Conservation (phyloP, 768 basidiomycete species). For the Termitomyces sp. region DNA sequence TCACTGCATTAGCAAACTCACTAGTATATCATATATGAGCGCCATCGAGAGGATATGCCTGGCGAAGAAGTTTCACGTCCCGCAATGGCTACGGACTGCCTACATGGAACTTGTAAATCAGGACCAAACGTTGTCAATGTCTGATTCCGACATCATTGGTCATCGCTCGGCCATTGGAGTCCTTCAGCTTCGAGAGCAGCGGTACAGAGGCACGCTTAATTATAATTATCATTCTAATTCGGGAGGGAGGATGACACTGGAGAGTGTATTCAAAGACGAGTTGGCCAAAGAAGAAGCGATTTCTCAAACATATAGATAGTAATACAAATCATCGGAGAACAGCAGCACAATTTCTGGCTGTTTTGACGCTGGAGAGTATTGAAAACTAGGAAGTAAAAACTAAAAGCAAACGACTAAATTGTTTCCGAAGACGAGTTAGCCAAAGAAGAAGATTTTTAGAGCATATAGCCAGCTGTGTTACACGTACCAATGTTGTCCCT, state of each 20-base stretch:
- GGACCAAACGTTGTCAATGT: neutral
- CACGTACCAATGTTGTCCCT: too few species aligned
- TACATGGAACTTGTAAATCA: slow-evolving; percentile 7
- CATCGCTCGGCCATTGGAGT: slow-evolving; percentile 8
- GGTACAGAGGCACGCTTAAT: too few species aligned
- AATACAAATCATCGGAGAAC: too few species aligned
- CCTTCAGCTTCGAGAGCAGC: slow-evolving; percentile 9
- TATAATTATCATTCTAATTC: neutral
- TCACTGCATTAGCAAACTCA: slow-evolving; percentile 9
- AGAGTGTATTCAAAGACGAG: slow-evolving; percentile 1
- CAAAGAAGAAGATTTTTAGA: neutral
- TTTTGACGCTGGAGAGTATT: too few species aligned
- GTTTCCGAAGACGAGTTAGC: slow-evolving; percentile 2
- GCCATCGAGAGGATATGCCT: slow-evolving; percentile 5
- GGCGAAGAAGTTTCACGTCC: slow-evolving; percentile 11
- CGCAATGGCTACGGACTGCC: slow-evolving; percentile 11
- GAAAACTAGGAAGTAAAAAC: too few species aligned
- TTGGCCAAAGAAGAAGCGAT: neutral
- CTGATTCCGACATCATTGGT: slow-evolving; percentile 6
- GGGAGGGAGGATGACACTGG: neutral
- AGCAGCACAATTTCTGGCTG: too few species aligned
- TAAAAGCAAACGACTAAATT: too few species aligned
- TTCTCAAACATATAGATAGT: neutral
- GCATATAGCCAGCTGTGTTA: neutral
- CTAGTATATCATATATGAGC: neutral